A percentile compares a stretch with the other conserved stretches of the same genome.
Evolutionary conservation across 2,329 filamentous ascomycete genomes (phyloP).

Genomic region (Claviceps sp.): DNA sequence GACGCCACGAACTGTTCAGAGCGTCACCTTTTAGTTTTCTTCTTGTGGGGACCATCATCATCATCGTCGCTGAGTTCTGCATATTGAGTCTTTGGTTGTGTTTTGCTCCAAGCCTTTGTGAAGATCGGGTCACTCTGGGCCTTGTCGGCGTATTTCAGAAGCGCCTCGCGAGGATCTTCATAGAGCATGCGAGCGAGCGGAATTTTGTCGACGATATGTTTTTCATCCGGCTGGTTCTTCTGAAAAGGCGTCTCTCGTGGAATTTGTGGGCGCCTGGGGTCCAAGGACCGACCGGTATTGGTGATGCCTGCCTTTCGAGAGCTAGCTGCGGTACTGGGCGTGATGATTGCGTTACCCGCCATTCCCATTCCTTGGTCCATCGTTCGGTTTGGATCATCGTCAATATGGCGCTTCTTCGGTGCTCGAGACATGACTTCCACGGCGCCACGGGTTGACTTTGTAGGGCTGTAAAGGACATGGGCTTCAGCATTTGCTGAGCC

Average conservation of each 20-base stretch:
- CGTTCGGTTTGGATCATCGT: constrained; percentile 79
- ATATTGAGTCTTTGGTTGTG: constrained; percentile 86
- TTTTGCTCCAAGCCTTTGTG: constrained; percentile 84
- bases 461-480: constrained; percentile 81
- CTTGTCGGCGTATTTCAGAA: constrained; percentile 89
- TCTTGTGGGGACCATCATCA: constrained; percentile 54
- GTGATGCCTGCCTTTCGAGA: constrained; percentile 55
- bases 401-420: constrained; percentile 87
- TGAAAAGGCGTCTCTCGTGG: constrained; percentile 80
- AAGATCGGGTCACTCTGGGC: constrained; percentile 89
- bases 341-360: constrained; percentile 70
- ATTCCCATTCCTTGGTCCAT: constrained; percentile 72
- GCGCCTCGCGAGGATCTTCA: constrained; percentile 85
- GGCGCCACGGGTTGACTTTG: constrained; percentile 68
- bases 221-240: constrained; percentile 79
- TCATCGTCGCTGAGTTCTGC: constrained; percentile 82
- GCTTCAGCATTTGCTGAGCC: constrained; percentile 85
- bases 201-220: constrained; percentile 77
- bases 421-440: constrained; percentile 84
- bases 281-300: constrained; percentile 59
- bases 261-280: constrained; percentile 75
- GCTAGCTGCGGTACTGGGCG: constrained; percentile 45
- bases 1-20: neutral
- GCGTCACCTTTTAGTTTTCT: constrained; percentile 40
- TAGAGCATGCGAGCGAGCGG: constrained; percentile 87